Evolutionary conservation across 352 stramenopile species (phyloP).

Genomic region (Elongisporangium undulatum): DNA sequence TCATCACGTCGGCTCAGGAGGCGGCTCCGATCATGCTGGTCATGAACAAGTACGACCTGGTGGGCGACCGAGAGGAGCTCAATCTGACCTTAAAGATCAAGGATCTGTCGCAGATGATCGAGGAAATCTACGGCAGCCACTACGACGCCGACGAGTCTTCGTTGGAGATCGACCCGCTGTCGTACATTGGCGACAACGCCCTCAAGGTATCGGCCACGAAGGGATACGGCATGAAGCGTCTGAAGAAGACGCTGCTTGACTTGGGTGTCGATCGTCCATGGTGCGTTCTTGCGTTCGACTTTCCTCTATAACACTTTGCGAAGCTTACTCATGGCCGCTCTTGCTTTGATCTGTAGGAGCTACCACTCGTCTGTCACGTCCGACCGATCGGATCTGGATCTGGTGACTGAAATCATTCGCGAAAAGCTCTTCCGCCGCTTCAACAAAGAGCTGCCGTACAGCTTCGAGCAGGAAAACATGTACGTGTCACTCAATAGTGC

Average conservation of each 20-base stretch:
- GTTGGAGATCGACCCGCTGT: slow-evolving; percentile 51
- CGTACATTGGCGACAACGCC: slow-evolving; percentile 68
- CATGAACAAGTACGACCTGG: slow-evolving; percentile 84
- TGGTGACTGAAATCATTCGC: slow-evolving; percentile 86
- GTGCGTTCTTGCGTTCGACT: slow-evolving; percentile 10
- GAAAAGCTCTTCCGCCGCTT: slow-evolving; percentile 86
- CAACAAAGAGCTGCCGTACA: slow-evolving; percentile 85
- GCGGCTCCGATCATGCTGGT: slow-evolving; percentile 79
- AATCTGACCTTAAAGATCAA: slow-evolving; percentile 66
- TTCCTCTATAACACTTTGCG: neutral
- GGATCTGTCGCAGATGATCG: slow-evolving; percentile 80
- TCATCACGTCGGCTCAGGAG: slow-evolving; percentile 72
- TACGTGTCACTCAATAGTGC: slow-evolving; percentile 13
- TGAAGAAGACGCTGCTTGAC: slow-evolving; percentile 62
- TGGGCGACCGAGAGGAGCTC: slow-evolving; percentile 39
- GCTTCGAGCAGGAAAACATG: slow-evolving; percentile 78
- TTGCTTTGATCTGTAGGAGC: slow-evolving; percentile 23
- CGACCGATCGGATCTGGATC: slow-evolving; percentile 72
- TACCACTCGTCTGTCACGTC: slow-evolving; percentile 87
- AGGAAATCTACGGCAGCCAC: slow-evolving; percentile 68
- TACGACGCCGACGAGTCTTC: slow-evolving; percentile 52
- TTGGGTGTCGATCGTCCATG: slow-evolving; percentile 71
- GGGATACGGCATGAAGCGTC: slow-evolving; percentile 54
- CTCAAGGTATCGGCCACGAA: slow-evolving; percentile 80
- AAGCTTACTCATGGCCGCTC: neutral